Evolutionary conservation across 2,329 filamentous ascomycete genomes (phyloP), one percentile per base, ranked within the genome.

Genomic region (Ceratocystis eucalypticola): DNA sequence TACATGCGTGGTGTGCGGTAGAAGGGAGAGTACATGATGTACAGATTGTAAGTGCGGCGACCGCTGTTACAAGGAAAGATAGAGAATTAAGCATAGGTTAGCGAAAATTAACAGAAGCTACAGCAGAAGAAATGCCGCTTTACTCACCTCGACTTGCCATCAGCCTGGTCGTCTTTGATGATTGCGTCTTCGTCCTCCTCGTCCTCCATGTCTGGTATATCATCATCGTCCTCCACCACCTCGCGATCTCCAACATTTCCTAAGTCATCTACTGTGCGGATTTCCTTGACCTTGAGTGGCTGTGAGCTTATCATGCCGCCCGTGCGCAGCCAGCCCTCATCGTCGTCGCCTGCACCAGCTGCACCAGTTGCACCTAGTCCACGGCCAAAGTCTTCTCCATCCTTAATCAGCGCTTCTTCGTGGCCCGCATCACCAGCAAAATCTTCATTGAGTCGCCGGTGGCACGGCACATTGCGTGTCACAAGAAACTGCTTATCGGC

Each of bases 171-270:
- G 71, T 96, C 91, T 12, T 88, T 83, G 72, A 97, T 97, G 74
- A 99, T 97, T 57, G 94, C 94, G 76, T 97, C 92, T 69, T 95
- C 92, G 69, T 96, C 92, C 70, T 97, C 93, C 67, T 97, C 93
- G 69, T 97, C 94, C 74, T 97, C 94, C 91, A 97, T 97, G 74
- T 97, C 93, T 0, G 92, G 93, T 69, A 97, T 96, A 72, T 96
- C 93, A 72, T 95, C 90, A 46, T 70, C 68, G 71, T 96, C 93
- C 57, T 90, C 85, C 64, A 87, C 87, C 33, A 86, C 83, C 4
- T 89, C 79, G 66, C 83, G 80, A 67, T 92, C 89, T 15, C 88
- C 91, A 57, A 96, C 80, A 72, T 94, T 93, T 30, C 92, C 93
- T 28, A 88, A 87, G 72, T 96, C 91, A 73, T 96, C 92, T 28